Base-by-base conservation (phyloP, 768 basidiomycete species). In the Tricholomella constricta region DNA sequence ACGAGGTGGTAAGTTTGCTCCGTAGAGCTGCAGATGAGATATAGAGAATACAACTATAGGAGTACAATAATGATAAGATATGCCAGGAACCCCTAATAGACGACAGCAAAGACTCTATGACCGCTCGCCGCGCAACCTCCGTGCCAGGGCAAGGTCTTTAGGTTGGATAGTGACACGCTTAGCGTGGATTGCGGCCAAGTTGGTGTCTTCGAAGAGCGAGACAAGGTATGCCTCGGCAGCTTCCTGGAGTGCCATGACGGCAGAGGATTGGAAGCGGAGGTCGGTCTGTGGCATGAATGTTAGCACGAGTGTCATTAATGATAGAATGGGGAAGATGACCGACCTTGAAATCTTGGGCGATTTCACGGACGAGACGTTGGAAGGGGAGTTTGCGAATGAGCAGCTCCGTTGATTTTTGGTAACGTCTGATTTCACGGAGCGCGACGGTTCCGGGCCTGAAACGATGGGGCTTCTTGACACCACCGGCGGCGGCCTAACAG, bases 401-500 rank as follows among this genome's bases (percentile, higher is more conserved):
- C 51, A 95, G 83, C 77, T 94, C 92, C 35, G 92, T 94, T 32
- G 91, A 91, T 77, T 92, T 94, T 72, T 94, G 91, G 77, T 94
- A 94, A 56, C 90, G 82, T 68, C 92, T 78, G 66, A 94, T 94
- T 81, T 94, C 91, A 77, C 92, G 90, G 65, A 95, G 88, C 53
- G 93, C 93, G 69, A 95, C 93, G 45, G 93, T 95, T 73, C 93
- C 86, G 10, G 86, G 86, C 67, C 86, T 78, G 82, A 92, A 94
- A 54, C 91, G 80, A 82, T 94, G 92, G 54, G 93, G 91, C 82
- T 94, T 94, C 88, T 95, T 95, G 57, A 95, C 92, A 80, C 93
- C 94, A 74, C 93, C 92, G 59, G 92, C 84, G 51, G 85, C 78
- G 67, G 84, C 66, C 87, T 84, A 61, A 72, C 67, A 40, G 4